Base-by-base conservation (phyloP, 1,139 yeast species). In the Saccharomyces hybrid region DNA sequence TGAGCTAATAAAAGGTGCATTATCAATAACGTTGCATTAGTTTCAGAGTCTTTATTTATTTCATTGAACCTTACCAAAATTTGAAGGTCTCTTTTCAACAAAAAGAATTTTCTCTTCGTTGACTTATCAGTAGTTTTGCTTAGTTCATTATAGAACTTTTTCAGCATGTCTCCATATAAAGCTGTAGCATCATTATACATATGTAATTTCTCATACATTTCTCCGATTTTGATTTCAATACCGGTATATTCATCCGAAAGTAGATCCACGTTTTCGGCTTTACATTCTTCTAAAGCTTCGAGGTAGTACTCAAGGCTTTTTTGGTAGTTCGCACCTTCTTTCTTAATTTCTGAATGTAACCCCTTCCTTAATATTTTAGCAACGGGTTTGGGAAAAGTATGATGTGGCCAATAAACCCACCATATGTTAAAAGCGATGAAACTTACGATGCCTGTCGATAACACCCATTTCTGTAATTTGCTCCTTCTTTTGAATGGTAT, bases 211-310 rank as follows among this genome's bases (percentile, higher is more conserved):
- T 87, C 95, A 68, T 83, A 88, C 90, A 89, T 86, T 67, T 90
- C 96, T 2, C 86, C 96, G 48, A 88, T 75, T 64, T 90, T 88
- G 64, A 91, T 75, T 64, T 89, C 95, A 55, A 90, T 80, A 0
- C 97, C 97, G 0, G 97, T 90, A 64, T 83, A 85, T 61, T 84
- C 87, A 60, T 85, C 87, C 51, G 81, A 74, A 28, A 87, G 64
- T n/a, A 76, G 77, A 58, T 81, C 79, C 72, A 88, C 67, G 26
- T 79, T 75, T 48, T 76, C 64, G 14, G 66, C 62, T 52, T 75
- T 75, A 26, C 82, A 80, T 55, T 71, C 73, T 47, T 74, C 70
- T 42, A 78, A 61, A 0, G 82, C 83, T 59, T 78, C 84, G 31
- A 83, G 75, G 66, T 89, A 90, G 64, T 79, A 77, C 57, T 81